Evolutionary conservation across 768 basidiomycete species (phyloP), one percentile per base, ranked within the genome.

Genomic region (Hydnomerulius pinastri): DNA sequence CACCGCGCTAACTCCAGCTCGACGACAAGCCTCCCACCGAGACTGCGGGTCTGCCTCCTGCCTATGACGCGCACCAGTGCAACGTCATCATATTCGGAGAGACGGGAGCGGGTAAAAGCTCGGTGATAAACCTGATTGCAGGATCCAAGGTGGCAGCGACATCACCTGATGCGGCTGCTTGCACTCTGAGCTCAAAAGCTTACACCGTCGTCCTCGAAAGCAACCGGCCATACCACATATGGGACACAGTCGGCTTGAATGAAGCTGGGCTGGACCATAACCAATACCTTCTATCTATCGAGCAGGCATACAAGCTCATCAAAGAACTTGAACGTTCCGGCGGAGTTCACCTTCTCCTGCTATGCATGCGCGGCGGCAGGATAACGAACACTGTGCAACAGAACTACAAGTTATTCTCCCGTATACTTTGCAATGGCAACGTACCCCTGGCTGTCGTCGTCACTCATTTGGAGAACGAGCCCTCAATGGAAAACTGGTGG

Each of bases 101-200:
- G 43, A 55, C 64, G 9, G 64, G 64, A 13, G 32, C 42, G 6
- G 69, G 70, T 2, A 77, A 77, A 50, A 77, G 76, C 49, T 72
- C 72, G 1, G 59, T 75, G 25, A 57, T 76, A 54, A 77, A 76
- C 56, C 56, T 77, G 65, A 57, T 77, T 21, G 59, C 59, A n/a
- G 65, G 64, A 9, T 4, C 20, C 0, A 38, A 62, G 2, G 30
- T 56, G 1, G 73, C 73, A 10, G 4, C 42, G 3, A 64, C 65
- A n/a, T 73, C 70, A 2, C 63, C 62, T 23, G 53, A 62, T 9
- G 66, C 69, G 7, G 43, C 47, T 0, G 71, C 73, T 6, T 72
- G 68, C 55, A 77, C 76, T 0, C 68, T 75, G 30, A 5, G 55
- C 12, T 62, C 52, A 43, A 49, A 42, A 0, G n/a, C 53, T 0